These are phyloP conservation scores for Xylariaceae sp. DNA, from an alignment of 2,329 filamentous ascomycete genomes.

Conservation along the genomic window DNA sequence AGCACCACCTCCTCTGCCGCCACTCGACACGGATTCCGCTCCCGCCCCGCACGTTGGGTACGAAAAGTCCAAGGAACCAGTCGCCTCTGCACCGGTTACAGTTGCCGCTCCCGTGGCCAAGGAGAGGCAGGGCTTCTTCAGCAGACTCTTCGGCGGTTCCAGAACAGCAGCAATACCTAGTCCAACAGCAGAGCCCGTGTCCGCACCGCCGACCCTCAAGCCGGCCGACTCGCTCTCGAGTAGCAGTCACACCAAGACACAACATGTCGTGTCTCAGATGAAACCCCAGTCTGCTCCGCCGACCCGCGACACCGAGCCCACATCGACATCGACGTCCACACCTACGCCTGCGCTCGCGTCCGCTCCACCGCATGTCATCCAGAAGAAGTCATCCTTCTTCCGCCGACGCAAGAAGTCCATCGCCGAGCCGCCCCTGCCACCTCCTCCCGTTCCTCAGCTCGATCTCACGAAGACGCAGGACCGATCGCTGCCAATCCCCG, in stretches of 20 bases:
- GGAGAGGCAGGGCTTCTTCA: slow-evolving; percentile 84
- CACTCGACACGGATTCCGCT: slow-evolving; percentile 42
- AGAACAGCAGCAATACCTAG: slow-evolving; percentile 36
- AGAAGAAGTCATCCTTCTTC: slow-evolving; percentile 97
- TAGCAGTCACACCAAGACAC: slow-evolving; percentile 35
- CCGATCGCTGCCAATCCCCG: slow-evolving; percentile 31
- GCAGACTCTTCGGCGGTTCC: slow-evolving; percentile 80
- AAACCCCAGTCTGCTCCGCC: slow-evolving; percentile 46
- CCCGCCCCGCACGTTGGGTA: slow-evolving; percentile 57
- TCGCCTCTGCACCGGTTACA: slow-evolving; percentile 36
- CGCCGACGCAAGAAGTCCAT: slow-evolving; percentile 87
- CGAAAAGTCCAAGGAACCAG: slow-evolving; percentile 50
- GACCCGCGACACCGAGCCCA: slow-evolving; percentile 48
- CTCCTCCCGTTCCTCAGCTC: slow-evolving; percentile 30
- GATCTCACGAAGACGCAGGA: slow-evolving; percentile 21
- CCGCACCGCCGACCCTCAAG: slow-evolving; percentile 34
- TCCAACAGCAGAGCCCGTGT: slow-evolving; percentile 7
- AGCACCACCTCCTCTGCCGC: slow-evolving; percentile 33
- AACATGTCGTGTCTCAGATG: slow-evolving; percentile 43
- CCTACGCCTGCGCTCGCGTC: slow-evolving; percentile 12
- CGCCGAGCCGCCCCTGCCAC: slow-evolving; percentile 63
- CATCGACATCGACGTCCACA: too few relatives aligned
- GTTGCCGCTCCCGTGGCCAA: slow-evolving; percentile 42
- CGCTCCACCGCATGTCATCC: slow-evolving; percentile 48
- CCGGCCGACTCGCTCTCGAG: slow-evolving; percentile 37